Conservation (phyloP, 2,329 filamentous ascomycete species). For the Emericellopsis atlantica region DNA sequence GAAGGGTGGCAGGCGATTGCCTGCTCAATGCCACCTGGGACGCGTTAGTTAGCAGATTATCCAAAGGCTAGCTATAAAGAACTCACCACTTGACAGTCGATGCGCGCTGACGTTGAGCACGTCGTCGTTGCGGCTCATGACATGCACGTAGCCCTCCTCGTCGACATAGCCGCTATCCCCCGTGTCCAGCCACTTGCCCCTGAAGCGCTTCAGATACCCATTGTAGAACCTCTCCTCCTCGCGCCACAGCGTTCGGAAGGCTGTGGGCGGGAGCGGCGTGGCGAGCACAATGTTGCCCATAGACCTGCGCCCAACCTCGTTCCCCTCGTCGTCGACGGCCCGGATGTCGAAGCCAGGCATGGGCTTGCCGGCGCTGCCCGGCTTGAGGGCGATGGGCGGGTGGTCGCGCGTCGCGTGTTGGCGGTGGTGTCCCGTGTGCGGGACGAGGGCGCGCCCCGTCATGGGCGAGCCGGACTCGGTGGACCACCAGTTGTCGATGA, state of each 20-base stretch:
- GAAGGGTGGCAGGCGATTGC: conserved; percentile 70
- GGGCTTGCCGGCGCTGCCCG: conserved; percentile 79
- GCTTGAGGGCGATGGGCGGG: conserved; percentile 48
- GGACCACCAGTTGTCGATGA: conserved; percentile 51
- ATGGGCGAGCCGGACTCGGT: conserved; percentile 47
- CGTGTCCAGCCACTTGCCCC: conserved; percentile 77
- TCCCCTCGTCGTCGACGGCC: conserved; percentile 69
- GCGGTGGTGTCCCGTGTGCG: conserved; percentile 45
- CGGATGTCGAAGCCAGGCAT: conserved; percentile 87
- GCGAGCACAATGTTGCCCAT: conserved; percentile 91
- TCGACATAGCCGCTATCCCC: conserved; percentile 86
- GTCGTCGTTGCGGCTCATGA: conserved; percentile 62
- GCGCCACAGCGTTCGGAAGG: conserved; percentile 74
- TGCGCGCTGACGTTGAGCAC: conserved; percentile 95
- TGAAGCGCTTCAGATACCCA: conserved; percentile 72
- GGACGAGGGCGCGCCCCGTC: conserved; percentile 39
- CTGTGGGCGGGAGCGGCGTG: conserved; percentile 73
- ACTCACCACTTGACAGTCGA: conserved; percentile 70
- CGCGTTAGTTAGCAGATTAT: conserved; percentile 2
- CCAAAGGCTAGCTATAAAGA: not conserved
- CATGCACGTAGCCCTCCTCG: conserved; percentile 51
- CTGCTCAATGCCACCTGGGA: conserved; percentile 72
- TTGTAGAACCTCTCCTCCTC: conserved; percentile 79
- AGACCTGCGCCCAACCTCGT: conserved; percentile 53
- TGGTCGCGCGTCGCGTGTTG: conserved; percentile 27